Percentiles rank a stretch among this genome's conserved stretches.
Conservation (phyloP, 2,329 filamentous ascomycete species). For the Lecanicillium sp. region DNA sequence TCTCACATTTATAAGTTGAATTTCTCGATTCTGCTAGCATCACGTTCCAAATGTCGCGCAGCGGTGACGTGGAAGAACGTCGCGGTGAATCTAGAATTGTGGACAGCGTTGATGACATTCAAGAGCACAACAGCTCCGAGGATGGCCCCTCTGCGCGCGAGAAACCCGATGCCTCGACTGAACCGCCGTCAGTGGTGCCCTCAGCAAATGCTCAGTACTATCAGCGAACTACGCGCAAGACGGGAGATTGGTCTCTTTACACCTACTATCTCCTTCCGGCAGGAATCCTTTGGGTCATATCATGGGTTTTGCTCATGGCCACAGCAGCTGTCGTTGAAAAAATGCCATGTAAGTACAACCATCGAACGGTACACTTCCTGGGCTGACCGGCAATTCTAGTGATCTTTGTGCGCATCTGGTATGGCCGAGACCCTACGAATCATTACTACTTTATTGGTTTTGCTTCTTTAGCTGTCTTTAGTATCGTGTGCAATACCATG, state of each 20-base stretch:
- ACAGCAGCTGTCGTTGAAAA: background rate
- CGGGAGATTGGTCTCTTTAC: background rate
- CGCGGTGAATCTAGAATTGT: too few relatives aligned
- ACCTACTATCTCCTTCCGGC: background rate
- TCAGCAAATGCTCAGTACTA: too few relatives aligned
- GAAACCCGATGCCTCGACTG: too few relatives aligned
- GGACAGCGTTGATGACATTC: too few relatives aligned
- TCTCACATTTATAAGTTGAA: background rate
- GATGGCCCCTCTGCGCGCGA: too few relatives aligned
- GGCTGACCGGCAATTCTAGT: background rate
- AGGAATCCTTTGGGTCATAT: background rate
- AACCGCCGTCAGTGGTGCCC: too few relatives aligned
- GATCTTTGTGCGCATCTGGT: conserved; percentile 9
- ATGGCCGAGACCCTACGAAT: background rate
- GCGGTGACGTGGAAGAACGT: too few relatives aligned
- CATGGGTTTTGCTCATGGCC: background rate
- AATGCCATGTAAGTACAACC: conserved; percentile 6
- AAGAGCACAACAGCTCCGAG: too few relatives aligned
- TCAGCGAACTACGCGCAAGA: too few relatives aligned
- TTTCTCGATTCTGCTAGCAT: background rate
- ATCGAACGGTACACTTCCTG: background rate
- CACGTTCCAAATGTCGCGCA: too few relatives aligned
- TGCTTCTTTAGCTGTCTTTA: background rate
- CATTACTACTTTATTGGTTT: conserved; percentile 7
- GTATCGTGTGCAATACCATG: background rate